Base-by-base conservation (phyloP, 495 filamentous ascomycete species). In the Trichoderma orchidacearum region DNA sequence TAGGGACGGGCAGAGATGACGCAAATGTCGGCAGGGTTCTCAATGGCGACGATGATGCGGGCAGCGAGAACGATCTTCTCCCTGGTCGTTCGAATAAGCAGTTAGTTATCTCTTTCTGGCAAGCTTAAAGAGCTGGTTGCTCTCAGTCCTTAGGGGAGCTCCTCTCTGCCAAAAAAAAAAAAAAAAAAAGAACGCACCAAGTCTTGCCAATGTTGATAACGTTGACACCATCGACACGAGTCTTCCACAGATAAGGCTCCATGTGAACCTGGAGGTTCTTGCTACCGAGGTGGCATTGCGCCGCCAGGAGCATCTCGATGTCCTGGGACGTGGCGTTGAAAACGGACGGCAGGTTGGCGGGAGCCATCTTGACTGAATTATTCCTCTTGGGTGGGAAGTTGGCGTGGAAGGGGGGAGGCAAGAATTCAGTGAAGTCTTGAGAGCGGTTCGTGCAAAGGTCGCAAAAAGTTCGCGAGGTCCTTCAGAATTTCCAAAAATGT, bases 161-260 rank as follows among this genome's bases (percentile, higher is more conserved):
- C 18, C 15, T 11, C 4, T 53, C 29, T 11, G 3, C 50, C 21
- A 51, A 7, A 8, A 7, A 2, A 18, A 17, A 28, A 30, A n/a
- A 28, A 52, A 30, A 50, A 27, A n/a, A 35, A 38, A 31, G 41
- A 51, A 30, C 85, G 64, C 84, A 97, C 92, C 92, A 97, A 76
- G 93, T 98, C 88, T 98, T 98, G 80, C 91, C 90, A 75, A 98
- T 89, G 83, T 98, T 97, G 75, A 98, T 82, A 60, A 98, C 82
- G 71, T 98, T 97, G 79, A 98, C 84, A 75, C 93, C 93, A 64
- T 98, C 93, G 58, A 90, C 85, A 67, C 93, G 85, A 69, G 89
- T 95, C 85, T 97, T 98, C 90, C 90, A 97, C 67, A 98, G 84
- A 80, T 98, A 98, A 62, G 93, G 89, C 78, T 97, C 90, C 93